Percentiles rank a stretch among this genome's conserved stretches.
Conservation (phyloP, 2,329 filamentous ascomycete genomes). For the Blastomyces gilchristii region DNA sequence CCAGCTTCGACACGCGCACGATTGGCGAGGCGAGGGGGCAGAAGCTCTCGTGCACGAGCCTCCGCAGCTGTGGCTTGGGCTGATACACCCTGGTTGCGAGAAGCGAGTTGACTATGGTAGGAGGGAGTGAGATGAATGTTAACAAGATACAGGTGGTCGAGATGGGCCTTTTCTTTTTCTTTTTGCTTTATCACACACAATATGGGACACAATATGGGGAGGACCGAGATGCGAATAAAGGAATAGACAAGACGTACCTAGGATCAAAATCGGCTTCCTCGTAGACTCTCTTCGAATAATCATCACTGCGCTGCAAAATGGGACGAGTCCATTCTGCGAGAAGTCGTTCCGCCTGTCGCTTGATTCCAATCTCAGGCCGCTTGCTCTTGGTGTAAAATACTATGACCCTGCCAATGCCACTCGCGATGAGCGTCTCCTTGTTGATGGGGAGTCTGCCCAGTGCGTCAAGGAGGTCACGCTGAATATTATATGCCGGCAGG, state of each 20-base stretch:
- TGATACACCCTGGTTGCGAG: slow-evolving; percentile 24
- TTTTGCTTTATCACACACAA: neutral
- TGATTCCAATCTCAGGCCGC: slow-evolving; percentile 76
- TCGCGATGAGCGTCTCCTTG: slow-evolving; percentile 81
- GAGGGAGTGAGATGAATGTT: neutral
- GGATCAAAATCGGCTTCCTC: slow-evolving; percentile 51
- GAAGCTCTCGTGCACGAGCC: slow-evolving; percentile 43
- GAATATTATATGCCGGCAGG: slow-evolving; percentile 91
- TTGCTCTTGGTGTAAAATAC: slow-evolving; percentile 96
- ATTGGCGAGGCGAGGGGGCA: slow-evolving; percentile 45
- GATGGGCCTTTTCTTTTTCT: neutral
- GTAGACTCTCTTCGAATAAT: slow-evolving; percentile 75
- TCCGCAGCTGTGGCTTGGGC: slow-evolving; percentile 37
- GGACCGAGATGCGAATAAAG: neutral
- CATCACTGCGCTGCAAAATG: slow-evolving; percentile 84
- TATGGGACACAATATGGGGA: neutral
- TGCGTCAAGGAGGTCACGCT: slow-evolving; percentile 81
- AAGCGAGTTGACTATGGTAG: slow-evolving; percentile 29
- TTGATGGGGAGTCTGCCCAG: slow-evolving; percentile 73
- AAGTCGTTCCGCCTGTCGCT: slow-evolving; percentile 85
- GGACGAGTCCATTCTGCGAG: slow-evolving; percentile 92
- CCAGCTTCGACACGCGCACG: slow-evolving; percentile 50
- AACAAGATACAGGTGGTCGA: slow-evolving; percentile 9
- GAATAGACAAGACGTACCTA: slow-evolving; percentile 26
- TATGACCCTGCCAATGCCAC: slow-evolving; percentile 90